Conservation (phyloP, 1,139 yeast genomes). For the Yamadazyma pseudoaaseri region DNA sequence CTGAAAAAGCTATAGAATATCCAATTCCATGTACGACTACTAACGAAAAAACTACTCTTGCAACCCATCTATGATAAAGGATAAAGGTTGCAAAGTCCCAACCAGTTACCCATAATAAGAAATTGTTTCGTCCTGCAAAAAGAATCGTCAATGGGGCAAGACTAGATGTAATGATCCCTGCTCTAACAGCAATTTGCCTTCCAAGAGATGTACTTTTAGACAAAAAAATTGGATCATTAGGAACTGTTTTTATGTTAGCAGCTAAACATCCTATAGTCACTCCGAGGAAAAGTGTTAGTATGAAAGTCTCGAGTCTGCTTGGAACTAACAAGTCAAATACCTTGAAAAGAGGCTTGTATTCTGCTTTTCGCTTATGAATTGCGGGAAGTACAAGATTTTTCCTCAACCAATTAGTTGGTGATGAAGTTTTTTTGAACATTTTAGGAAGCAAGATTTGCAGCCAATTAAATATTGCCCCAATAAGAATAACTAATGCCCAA, state of each 20-base stretch:
- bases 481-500: conserved; percentile 46
- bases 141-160: conserved; percentile 34
- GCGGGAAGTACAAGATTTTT: conserved; percentile 34
- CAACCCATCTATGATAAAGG: conserved; percentile 38
- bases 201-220: conserved; percentile 18
- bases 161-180: conserved; percentile 31
- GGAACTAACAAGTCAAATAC: conserved; percentile 28
- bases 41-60: conserved; percentile 29
- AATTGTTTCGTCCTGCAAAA: conserved; percentile 46
- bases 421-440: conserved; percentile 21
- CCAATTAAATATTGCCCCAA: conserved; percentile 46
- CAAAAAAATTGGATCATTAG: conserved; percentile 24
- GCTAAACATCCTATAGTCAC: conserved; percentile 41
- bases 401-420: conserved; percentile 24
- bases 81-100: conserved; percentile 37
- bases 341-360: conserved; percentile 18
- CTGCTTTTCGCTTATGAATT: conserved; percentile 22
- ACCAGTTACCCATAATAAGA: conserved; percentile 41
- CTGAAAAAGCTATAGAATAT: conserved; percentile 23
- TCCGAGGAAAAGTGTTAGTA: conserved; percentile 38
- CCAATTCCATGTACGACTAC: conserved; percentile 39
- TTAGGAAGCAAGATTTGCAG: conserved; percentile 27
- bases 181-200: conserved; percentile 31
- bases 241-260: conserved; percentile 18
- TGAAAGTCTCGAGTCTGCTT: conserved; percentile 25